A percentile compares a stretch with the other conserved stretches of the same genome.
phyloP scores from a whole-genome alignment of 192 early-diverging fungal species.

The Spizellomyces sp. region DNA sequence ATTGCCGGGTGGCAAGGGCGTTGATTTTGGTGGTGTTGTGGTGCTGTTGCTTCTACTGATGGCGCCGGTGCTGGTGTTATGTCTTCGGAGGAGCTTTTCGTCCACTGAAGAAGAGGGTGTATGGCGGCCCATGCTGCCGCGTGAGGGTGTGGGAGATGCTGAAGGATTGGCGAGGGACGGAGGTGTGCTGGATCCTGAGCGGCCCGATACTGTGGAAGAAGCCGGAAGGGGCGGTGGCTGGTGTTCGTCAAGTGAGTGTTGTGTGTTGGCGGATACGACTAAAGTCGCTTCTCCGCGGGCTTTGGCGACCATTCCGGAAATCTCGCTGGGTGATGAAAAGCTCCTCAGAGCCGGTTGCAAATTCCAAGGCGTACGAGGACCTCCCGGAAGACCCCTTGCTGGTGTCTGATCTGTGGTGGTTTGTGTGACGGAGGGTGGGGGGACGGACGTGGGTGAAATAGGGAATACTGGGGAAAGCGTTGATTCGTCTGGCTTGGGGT shows the following conservation, averaged over 20 bases:
- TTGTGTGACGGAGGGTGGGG: background rate
- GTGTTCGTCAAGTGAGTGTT: background rate
- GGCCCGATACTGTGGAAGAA: constrained; percentile 1
- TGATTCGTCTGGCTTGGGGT: constrained; percentile 14
- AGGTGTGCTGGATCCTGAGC: no score
- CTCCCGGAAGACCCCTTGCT: background rate
- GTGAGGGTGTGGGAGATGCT: background rate
- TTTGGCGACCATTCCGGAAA: background rate
- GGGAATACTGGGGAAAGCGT: constrained; percentile 27
- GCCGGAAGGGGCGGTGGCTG: constrained; percentile 6
- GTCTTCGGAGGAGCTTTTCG: constrained; percentile 8
- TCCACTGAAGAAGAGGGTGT: constrained; percentile 26
- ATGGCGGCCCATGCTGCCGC: constrained; percentile 1
- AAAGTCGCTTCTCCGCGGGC: background rate
- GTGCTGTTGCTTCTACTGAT: no score
- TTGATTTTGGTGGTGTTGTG: background rate
- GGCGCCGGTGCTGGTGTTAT: background rate
- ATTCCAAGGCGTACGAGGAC: background rate
- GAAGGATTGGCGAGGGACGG: background rate
- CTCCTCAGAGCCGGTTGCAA: background rate
- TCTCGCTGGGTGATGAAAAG: constrained; percentile 10
- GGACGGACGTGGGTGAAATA: constrained; percentile 18
- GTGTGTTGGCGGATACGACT: background rate
- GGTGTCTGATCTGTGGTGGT: background rate
- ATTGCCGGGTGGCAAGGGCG: background rate